Conservation (phyloP, 345 rosid genomes). For the Rhodamnia argentea region DNA sequence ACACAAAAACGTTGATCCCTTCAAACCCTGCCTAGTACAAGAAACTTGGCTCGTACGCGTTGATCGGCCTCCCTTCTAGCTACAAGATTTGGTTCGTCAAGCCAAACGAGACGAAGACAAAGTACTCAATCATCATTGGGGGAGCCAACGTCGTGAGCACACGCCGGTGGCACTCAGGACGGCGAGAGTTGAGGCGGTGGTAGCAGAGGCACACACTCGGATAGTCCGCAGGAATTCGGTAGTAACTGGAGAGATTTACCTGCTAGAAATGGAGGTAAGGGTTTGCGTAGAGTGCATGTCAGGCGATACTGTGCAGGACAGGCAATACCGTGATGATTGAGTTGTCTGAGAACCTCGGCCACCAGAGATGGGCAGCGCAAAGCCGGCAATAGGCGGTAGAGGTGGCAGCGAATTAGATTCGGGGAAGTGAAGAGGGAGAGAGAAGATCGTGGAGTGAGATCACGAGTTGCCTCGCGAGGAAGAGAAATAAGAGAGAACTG, state of each 20-base stretch:
- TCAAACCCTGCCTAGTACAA: conserved; percentile 70
- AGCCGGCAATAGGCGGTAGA: background rate
- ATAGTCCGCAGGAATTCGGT: conserved; percentile 74
- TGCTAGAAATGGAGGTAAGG: conserved; percentile 50
- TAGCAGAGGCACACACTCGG: conserved; percentile 78
- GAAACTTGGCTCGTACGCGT: conserved; percentile 72
- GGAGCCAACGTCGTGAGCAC: conserved; percentile 83
- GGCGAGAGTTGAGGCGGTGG: conserved; percentile 65
- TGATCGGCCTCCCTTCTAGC: conserved; percentile 63
- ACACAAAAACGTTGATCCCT: conserved; percentile 23
- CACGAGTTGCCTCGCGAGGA: background rate
- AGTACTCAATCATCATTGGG: conserved; percentile 54
- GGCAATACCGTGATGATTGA: conserved; percentile 69
- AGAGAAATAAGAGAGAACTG: too few relatives aligned
- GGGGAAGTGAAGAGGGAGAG: background rate
- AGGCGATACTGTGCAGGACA: conserved; percentile 9
- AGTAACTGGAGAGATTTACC: conserved; percentile 62
- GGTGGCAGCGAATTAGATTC: background rate
- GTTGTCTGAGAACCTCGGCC: conserved; percentile 44
- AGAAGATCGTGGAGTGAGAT: background rate
- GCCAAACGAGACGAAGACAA: conserved; percentile 42
- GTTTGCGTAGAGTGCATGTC: conserved; percentile 59
- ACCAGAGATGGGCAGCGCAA: conserved; percentile 49
- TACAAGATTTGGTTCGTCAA: conserved; percentile 56
- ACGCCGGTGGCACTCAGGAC: conserved; percentile 78